Evolutionary conservation across 2,329 filamentous ascomycete species (phyloP).

Genomic region (Fusarium euwallaceae): DNA sequence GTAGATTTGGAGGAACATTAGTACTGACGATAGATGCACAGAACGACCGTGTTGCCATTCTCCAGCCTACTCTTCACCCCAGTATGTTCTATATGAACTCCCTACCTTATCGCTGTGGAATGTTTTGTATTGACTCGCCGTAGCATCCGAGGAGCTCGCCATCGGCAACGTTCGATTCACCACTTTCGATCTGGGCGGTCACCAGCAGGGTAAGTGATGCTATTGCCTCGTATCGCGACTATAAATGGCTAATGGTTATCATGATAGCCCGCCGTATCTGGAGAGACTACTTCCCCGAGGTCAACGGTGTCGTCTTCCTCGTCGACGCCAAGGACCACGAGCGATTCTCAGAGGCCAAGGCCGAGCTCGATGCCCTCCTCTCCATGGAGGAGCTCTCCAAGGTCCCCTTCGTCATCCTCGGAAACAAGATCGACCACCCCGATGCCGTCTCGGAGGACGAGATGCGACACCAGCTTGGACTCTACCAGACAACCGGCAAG

Average conservation of each 20-base stretch:
- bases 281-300: conserved; percentile 98
- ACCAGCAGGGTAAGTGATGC: conserved; percentile 80
- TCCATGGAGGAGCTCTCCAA: conserved; percentile 97
- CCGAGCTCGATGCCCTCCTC: conserved; percentile 94
- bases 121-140: conserved; percentile 31
- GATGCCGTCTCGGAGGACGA: conserved; percentile 96
- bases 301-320: conserved; percentile 96
- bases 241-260: conserved; percentile 5
- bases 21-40: conserved; percentile 54
- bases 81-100: conserved; percentile 68
- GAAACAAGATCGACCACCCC: conserved; percentile 99
- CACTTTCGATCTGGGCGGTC: conserved; percentile 92
- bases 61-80: conserved; percentile 91
- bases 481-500: conserved; percentile 98
- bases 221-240: neutral
- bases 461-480: conserved; percentile 88
- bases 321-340: conserved; percentile 98
- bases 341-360: conserved; percentile 93
- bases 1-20: conserved; percentile 9
- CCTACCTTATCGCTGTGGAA: neutral
- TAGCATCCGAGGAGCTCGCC: conserved; percentile 90
- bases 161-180: conserved; percentile 96
- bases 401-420: conserved; percentile 95
- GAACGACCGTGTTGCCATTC: conserved; percentile 93
- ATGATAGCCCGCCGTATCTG: conserved; percentile 86